These are phyloP conservation scores for Phialophora chinensis DNA, from an alignment of 2,329 filamentous ascomycete species.

Conservation along the genomic window DNA sequence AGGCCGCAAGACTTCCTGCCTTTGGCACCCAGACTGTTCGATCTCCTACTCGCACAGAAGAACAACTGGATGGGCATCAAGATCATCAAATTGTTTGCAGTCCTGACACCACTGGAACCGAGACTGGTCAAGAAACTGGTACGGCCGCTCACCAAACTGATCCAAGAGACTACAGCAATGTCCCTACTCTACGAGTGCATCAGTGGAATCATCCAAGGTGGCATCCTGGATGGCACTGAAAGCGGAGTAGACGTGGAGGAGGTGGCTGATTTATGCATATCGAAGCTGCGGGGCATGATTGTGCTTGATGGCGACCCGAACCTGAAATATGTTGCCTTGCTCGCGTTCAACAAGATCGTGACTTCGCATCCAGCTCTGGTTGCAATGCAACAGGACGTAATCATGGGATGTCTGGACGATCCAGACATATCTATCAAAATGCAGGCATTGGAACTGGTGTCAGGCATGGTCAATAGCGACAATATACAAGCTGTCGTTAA, in stretches of 20 bases:
- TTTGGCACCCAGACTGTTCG: slow-evolving; percentile 87
- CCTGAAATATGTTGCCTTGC: slow-evolving; percentile 92
- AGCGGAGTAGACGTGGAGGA: slow-evolving; percentile 84
- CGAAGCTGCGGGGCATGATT: slow-evolving; percentile 91
- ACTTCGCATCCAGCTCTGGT: slow-evolving; percentile 86
- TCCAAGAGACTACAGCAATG: slow-evolving; percentile 94
- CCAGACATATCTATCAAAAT: slow-evolving; percentile 94
- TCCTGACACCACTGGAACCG: slow-evolving; percentile 88
- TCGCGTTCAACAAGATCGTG: slow-evolving; percentile 96
- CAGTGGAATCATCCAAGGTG: slow-evolving; percentile 96
- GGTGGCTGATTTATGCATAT: slow-evolving; percentile 88
- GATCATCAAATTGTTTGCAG: slow-evolving; percentile 98
- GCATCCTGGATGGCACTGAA: slow-evolving; percentile 83
- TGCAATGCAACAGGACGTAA: slow-evolving; percentile 91
- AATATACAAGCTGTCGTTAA: slow-evolving; percentile 85
- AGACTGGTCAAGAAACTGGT: slow-evolving; percentile 88
- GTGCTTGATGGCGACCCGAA: slow-evolving; percentile 93
- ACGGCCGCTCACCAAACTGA: slow-evolving; percentile 88
- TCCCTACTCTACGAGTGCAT: slow-evolving; percentile 98
- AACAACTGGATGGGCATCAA: slow-evolving; percentile 99
- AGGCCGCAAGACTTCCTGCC: slow-evolving; percentile 92
- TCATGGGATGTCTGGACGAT: slow-evolving; percentile 94
- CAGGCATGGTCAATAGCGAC: slow-evolving; percentile 89
- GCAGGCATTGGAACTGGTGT: slow-evolving; percentile 87
- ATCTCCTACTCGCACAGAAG: slow-evolving; percentile 84